Evolutionary conservation across 2,329 filamentous ascomycete species (phyloP).

Genomic region (Ophiognomonia clavigignenti-juglandacearum): DNA sequence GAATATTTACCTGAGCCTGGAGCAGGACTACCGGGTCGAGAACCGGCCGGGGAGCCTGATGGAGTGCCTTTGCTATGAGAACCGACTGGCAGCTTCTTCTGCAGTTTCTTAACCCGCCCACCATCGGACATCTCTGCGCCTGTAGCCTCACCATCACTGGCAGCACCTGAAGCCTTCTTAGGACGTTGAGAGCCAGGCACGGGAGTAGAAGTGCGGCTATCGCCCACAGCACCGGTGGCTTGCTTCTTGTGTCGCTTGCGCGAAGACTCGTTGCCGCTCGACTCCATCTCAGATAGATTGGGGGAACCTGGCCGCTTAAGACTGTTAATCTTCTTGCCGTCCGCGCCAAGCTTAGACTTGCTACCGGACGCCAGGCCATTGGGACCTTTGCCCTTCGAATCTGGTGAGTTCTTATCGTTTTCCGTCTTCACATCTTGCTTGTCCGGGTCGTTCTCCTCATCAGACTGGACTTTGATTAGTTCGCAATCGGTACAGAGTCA

Average conservation of each 20-base stretch:
- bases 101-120: slow-evolving; percentile 48
- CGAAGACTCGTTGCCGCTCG: slow-evolving; percentile 83
- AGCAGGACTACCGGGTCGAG: slow-evolving; percentile 57
- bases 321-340: slow-evolving; percentile 52
- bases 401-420: slow-evolving; percentile 39
- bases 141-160: slow-evolving; percentile 69
- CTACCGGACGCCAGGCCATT: slow-evolving; percentile 42
- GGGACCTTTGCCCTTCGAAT: slow-evolving; percentile 55
- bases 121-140: slow-evolving; percentile 63
- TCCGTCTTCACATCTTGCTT: slow-evolving; percentile 50
- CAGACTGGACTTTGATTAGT: slow-evolving; percentile 34
- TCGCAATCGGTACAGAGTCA: slow-evolving; percentile 4
- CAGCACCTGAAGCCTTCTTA: slow-evolving; percentile 50
- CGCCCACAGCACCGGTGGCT: slow-evolving; percentile 38
- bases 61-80: slow-evolving; percentile 46
- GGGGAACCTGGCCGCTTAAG: slow-evolving; percentile 85
- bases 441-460: slow-evolving; percentile 46
- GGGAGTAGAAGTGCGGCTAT: slow-evolving; percentile 53
- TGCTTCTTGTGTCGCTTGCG: slow-evolving; percentile 73
- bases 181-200: slow-evolving; percentile 39
- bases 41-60: slow-evolving; percentile 54
- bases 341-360: slow-evolving; percentile 41
- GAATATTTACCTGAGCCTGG: slow-evolving; percentile 32
- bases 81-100: slow-evolving; percentile 38
- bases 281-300: slow-evolving; percentile 67